phyloP scores from a whole-genome alignment of 352 stramenopile species.

The Discostella stelligera region DNA sequence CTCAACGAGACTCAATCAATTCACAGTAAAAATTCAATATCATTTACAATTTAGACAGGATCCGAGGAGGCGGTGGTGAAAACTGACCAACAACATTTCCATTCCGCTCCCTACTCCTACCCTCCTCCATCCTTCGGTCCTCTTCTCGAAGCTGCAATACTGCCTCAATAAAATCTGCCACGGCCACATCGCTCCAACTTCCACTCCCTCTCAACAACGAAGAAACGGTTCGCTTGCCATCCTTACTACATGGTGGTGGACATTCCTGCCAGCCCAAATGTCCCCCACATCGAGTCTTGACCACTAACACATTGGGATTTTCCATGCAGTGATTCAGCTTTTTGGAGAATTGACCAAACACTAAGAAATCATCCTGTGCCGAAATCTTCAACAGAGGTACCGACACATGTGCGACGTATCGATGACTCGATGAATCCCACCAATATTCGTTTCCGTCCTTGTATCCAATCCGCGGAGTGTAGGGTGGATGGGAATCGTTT shows the following conservation, averaged over 20 bases:
- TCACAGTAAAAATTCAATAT: no score
- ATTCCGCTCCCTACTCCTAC: conserved; percentile 4
- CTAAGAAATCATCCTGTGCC: conserved; percentile 76
- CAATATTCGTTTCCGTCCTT: conserved; percentile 67
- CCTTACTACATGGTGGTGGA: conserved; percentile 43
- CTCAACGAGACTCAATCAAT: no score
- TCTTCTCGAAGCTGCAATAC: conserved; percentile 49
- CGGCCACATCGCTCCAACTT: conserved; percentile 73
- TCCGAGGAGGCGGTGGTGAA: neutral
- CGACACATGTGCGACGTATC: conserved; percentile 61
- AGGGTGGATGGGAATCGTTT: conserved; percentile 67
- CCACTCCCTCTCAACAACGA: conserved; percentile 44
- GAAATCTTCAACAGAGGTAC: conserved; percentile 71
- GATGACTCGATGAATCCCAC: conserved; percentile 65
- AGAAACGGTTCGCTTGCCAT: conserved; percentile 4
- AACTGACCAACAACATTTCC: neutral
- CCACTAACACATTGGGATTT: conserved; percentile 78
- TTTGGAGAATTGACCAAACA: conserved; percentile 50
- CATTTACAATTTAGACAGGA: conserved; percentile 14
- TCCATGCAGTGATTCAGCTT: conserved; percentile 64
- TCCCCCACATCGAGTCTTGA: conserved; percentile 75
- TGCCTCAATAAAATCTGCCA: conserved; percentile 76
- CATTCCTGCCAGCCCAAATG: conserved; percentile 80
- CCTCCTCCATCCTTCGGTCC: conserved; percentile 25
- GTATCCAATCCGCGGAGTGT: conserved; percentile 58